Base-by-base conservation (phyloP, 768 basidiomycete species). In the Suillus brevipes region DNA sequence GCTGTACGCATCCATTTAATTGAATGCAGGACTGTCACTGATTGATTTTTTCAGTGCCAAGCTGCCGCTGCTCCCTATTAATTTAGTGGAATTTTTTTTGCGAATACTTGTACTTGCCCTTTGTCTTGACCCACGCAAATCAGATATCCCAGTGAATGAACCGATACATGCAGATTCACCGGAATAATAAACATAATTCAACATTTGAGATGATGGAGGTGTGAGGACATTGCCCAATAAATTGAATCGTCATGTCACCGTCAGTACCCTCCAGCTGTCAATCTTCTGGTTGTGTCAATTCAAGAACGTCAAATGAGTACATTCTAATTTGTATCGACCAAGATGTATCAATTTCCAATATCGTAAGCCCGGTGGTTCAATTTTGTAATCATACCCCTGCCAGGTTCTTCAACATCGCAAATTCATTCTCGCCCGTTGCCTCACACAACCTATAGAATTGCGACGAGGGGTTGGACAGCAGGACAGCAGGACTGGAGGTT, bases 391-490 rank as follows among this genome's bases (percentile, higher is more conserved):
- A 72, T 37, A 53, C 43, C 4, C 82, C 80, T 31, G 91, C 90
- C 83, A 93, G 80, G 72, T 83, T 87, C 71, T 85, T 90, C 61
- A 93, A 79, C 64, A 84, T 80, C 9, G 84, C 79, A 72, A 92
- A 91, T 73, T 92, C 90, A 42, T 84, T 82, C 68, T 82, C 87
- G 23, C 92, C 91, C 1, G 90, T 88, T 16, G 90, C 90, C 73
- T 86, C 89, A 75, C 90, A 92, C 16, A 93, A 76, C 0, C 81
- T 76, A 65, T 91, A 79, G 76, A 92, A 91, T 66, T 82, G 85
- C 38, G 89, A 90, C 16, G 77, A 72, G 3, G 83, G 68, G 67
- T 93, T 75, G 20, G 80, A 77, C 25, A 93, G 81, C 60, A 92
- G 77, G 1, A 74, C 77, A 0, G 77, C 79, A 1, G 91, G 90